A percentile compares a stretch with the other conserved stretches of the same genome.
Conservation (phyloP, 176 grass and related monocot genomes). For the Thinopyrum elongatum region DNA sequence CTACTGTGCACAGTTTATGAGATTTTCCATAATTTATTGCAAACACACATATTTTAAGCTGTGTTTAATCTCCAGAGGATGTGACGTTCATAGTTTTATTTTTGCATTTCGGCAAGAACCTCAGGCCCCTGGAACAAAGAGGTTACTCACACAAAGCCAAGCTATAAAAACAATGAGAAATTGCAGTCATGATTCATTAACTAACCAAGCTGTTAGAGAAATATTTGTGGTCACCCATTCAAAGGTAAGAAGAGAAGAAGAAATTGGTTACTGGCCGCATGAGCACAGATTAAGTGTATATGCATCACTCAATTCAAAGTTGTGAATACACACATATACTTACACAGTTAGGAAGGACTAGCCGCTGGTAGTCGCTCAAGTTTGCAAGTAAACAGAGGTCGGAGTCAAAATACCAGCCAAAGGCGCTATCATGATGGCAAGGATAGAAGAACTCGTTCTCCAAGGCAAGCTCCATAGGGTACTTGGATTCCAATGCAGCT, state of each 20-base stretch:
- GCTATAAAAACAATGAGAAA: not conserved
- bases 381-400: not conserved
- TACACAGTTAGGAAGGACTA: not conserved
- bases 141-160: not conserved
- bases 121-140: not conserved
- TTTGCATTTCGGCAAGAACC: not conserved
- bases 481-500: not conserved
- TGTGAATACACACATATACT: not conserved
- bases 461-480: not conserved
- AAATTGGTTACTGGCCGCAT: too few relatives aligned
- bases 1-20: not conserved
- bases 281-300: not conserved
- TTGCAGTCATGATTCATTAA: not conserved
- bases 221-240: not conserved
- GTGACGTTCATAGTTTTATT: not conserved
- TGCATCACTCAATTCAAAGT: not conserved
- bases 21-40: not conserved
- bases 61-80: not conserved
- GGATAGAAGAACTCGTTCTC: not conserved
- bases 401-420: not conserved
- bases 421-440: too few relatives aligned
- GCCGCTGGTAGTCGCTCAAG: constrained; percentile 6
- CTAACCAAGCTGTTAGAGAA: not conserved
- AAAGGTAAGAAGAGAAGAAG: not conserved
- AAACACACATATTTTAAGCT: not conserved